Evolutionary conservation across 2,329 filamentous ascomycete genomes (phyloP).

Genomic region (Fusarium nisikadoi): DNA sequence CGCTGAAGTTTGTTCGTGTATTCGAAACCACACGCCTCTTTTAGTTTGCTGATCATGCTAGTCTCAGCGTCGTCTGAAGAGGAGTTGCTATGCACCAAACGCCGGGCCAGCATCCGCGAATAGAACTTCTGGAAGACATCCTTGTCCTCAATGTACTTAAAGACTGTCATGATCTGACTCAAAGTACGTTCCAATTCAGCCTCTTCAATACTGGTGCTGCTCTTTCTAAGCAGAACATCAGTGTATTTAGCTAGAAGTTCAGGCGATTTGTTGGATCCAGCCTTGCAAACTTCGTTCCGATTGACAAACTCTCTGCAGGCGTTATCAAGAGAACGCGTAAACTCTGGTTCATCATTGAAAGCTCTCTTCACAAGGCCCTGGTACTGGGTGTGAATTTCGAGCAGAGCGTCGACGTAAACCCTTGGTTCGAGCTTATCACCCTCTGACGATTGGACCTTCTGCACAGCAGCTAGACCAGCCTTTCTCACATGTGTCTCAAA

Average conservation of each 20-base stretch:
- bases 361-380: constrained; percentile 90
- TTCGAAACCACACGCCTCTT: constrained; percentile 98
- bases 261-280: constrained; percentile 91
- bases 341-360: constrained; percentile 95
- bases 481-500: constrained; percentile 95
- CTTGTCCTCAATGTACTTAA: constrained; percentile 99
- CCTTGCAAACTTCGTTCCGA: constrained; percentile 94
- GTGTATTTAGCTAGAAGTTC: constrained; percentile 96
- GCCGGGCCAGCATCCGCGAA: constrained; percentile 93
- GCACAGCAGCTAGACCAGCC: constrained; percentile 86
- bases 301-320: constrained; percentile 99
- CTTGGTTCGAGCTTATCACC: constrained; percentile 94
- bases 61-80: constrained; percentile 98
- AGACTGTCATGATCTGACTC: constrained; percentile 97
- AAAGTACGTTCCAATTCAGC: constrained; percentile 90
- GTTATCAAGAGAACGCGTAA: constrained; percentile 94
- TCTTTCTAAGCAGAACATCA: constrained; percentile 91
- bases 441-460: constrained; percentile 87
- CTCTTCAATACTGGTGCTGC: constrained; percentile 91
- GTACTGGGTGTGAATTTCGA: constrained; percentile 95
- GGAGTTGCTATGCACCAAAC: constrained; percentile 92
- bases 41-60: constrained; percentile 99
- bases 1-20: constrained; percentile 99
- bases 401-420: constrained; percentile 92
- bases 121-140: constrained; percentile 99